Evolutionary conservation across 805 yeast species (phyloP).

Genomic region (Wickerhamiella galacta): DNA sequence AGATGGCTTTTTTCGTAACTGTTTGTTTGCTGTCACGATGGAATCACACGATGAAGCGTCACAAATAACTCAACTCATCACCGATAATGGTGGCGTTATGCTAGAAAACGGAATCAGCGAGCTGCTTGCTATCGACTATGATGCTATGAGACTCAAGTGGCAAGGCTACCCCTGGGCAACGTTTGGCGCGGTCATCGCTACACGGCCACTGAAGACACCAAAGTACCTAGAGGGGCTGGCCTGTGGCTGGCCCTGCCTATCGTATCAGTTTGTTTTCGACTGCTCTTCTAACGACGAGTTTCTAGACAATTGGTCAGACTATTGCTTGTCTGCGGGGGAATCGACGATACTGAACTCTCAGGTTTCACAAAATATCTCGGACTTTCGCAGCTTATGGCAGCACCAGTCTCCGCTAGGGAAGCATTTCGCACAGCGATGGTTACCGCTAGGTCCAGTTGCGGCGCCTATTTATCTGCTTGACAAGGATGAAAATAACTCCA

Average conservation of each 20-base stretch:
- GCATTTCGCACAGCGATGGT: conserved; percentile 16
- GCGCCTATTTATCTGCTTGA: conserved; percentile 13
- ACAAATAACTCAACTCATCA: not conserved
- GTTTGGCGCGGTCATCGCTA: conserved; percentile 4
- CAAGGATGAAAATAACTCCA: not conserved
- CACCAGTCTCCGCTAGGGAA: conserved; percentile 8
- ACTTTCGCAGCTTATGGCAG: conserved; percentile 14
- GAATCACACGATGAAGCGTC: not conserved
- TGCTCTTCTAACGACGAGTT: conserved; percentile 24
- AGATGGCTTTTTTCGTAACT: conserved; percentile 1
- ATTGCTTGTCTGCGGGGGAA: conserved; percentile 57
- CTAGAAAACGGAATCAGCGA: conserved; percentile 6
- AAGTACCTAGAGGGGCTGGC: conserved; percentile 67
- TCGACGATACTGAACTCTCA: conserved; percentile 28
- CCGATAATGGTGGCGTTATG: conserved; percentile 5
- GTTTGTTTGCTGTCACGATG: conserved; percentile 2
- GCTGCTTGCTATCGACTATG: conserved; percentile 3
- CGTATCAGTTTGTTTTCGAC: conserved; percentile 38
- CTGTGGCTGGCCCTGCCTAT: conserved; percentile 72
- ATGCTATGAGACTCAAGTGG: not conserved
- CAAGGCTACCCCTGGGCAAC: too few relatives aligned
- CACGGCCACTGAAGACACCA: conserved; percentile 26
- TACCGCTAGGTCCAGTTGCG: conserved; percentile 8
- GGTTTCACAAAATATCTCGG: conserved; percentile 13
- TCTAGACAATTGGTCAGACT: conserved; percentile 31